phyloP scores from a whole-genome alignment of 768 basidiomycete genomes.

The Trametes coccinea region DNA sequence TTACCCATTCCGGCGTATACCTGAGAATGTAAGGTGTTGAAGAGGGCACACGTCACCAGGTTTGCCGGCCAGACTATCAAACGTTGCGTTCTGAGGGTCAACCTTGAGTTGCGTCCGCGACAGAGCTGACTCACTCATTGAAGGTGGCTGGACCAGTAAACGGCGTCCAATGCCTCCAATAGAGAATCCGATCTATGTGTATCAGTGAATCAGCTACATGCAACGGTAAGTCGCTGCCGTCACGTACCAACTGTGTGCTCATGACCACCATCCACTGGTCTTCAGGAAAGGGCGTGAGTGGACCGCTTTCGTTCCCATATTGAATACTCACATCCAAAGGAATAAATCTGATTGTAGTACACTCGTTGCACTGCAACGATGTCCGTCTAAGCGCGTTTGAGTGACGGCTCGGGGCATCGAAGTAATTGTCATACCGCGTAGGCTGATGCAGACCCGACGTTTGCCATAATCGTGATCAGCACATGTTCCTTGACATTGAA shows the following conservation, averaged over 20 bases:
- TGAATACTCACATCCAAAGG: constrained; percentile 45
- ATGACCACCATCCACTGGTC: constrained; percentile 83
- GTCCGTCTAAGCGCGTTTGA: constrained; percentile 47
- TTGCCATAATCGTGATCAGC: constrained; percentile 47
- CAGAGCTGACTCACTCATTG: constrained; percentile 40
- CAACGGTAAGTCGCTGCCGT: constrained; percentile 29
- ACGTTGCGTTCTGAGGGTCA: background rate
- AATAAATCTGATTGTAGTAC: constrained; percentile 60
- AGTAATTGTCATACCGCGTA: constrained; percentile 39
- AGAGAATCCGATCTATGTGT: constrained; percentile 71
- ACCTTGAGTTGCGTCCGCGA: too few relatives aligned
- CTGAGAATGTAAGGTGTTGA: constrained; percentile 77
- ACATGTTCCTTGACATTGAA: constrained; percentile 64
- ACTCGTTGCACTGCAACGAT: constrained; percentile 73
- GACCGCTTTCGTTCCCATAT: background rate
- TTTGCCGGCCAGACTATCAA: constrained; percentile 67
- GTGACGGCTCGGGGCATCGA: background rate
- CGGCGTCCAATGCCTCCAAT: constrained; percentile 74
- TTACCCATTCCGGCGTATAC: constrained; percentile 63
- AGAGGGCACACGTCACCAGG: constrained; percentile 71
- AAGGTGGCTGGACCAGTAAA: constrained; percentile 65
- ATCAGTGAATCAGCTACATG: background rate
- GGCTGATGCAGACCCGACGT: constrained; percentile 39
- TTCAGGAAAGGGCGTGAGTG: constrained; percentile 19
- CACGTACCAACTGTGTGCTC: constrained; percentile 69